phyloP scores from a whole-genome alignment of 352 stramenopile genomes.

The Globisporangium emineosum region DNA sequence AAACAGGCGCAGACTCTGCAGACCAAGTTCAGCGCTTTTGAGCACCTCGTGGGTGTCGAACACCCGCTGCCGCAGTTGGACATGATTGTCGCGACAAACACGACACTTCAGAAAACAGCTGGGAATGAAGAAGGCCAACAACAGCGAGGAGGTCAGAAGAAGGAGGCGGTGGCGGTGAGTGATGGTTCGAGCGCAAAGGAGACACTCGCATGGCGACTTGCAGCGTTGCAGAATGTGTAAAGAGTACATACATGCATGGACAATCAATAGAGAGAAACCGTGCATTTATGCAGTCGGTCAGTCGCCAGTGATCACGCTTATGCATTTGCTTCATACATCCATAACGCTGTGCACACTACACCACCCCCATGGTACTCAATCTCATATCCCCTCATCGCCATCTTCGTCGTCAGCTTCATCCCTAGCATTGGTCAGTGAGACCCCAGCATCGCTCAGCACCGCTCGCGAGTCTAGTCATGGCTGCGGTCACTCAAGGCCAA shows the following conservation, averaged over 20 bases:
- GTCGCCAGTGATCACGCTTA: not conserved
- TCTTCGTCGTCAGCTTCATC: not conserved
- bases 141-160: not conserved
- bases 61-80: slow-evolving; percentile 17
- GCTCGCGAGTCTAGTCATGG: not conserved
- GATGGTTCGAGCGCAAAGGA: not conserved
- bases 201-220: slow-evolving; percentile 9
- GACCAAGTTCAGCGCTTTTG: slow-evolving; percentile 36
- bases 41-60: slow-evolving; percentile 26
- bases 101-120: not conserved
- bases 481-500: too few species aligned
- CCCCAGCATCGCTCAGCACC: not conserved
- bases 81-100: not conserved
- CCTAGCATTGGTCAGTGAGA: not conserved
- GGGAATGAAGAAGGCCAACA: not conserved
- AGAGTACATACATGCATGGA: not conserved
- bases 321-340: not conserved
- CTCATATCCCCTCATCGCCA: not conserved
- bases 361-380: not conserved
- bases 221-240: slow-evolving; percentile 8
- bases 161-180: not conserved
- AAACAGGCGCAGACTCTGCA: slow-evolving; percentile 44
- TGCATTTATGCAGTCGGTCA: not conserved
- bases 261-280: not conserved
- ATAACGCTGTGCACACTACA: not conserved